Evolutionary conservation across 2,329 filamentous ascomycete species (phyloP), one percentile per base, ranked within the genome.

Genomic region (Trichophyton schoenleinii): DNA sequence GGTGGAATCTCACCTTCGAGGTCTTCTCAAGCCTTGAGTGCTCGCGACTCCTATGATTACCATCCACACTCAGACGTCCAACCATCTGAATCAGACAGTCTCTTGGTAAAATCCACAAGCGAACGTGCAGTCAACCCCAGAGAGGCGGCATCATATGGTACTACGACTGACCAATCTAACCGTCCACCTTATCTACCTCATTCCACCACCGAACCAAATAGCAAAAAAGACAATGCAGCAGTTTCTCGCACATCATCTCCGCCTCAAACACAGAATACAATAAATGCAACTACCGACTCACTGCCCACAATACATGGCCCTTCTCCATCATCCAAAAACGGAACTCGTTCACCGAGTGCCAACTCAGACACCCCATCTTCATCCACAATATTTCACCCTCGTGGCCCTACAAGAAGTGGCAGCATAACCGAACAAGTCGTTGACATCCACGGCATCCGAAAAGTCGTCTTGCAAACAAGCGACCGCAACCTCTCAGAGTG

Each of bases 341-440:
- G 55, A 25, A 42, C 55, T 25, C 20, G 41, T 41, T 58, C 55
- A 15, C 41, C 55, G 41, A 42, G 36, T 5, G n/a, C n/a, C 55
- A 42, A 22, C 7, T 42, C 36, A 13, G 55, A 58, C 15, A 18
- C 55, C 31, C 22, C 55, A 42, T 41, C 34, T 28, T 13, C 71
- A 67, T 60, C 70, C 66, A 68, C 73, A 65, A 18, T 18, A 36
- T 42, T 18, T 20, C 28, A 46, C 36, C 46, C 62, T 20, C 53
- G 61, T 70, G 69, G 38, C 68, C 77, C 79, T 3, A 84, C 85
- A 4, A 80, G 87, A 61, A 89, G 85, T 66, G 88, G 88, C 31
- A 89, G 86, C 70, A 89, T 91, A 67, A 90, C 87, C 0, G 87
- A 91, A 72, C 88, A 87, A 63, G 78, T 88, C n/a, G 77, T 91